Evolutionary conservation across 257 asterid species (phyloP).

Genomic region (Marsdenia floribunda): DNA sequence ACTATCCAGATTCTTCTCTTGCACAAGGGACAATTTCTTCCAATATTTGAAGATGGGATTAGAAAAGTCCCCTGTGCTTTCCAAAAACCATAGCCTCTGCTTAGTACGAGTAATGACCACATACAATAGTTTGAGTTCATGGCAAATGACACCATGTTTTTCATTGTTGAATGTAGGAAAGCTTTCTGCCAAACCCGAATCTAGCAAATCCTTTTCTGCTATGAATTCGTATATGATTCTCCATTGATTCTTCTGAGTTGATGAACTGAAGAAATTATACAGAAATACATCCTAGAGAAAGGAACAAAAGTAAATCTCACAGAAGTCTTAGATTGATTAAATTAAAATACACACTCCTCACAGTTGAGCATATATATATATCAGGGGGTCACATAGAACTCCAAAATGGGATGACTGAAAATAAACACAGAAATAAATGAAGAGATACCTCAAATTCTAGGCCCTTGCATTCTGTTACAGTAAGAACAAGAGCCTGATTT

Average conservation of each 20-base stretch:
- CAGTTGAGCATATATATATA: neutral
- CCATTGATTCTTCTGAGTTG: slow-evolving; percentile 55
- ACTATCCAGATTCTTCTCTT: slow-evolving; percentile 34
- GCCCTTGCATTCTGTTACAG: slow-evolving; percentile 66
- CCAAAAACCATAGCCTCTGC: slow-evolving; percentile 64
- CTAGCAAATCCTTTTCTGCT: slow-evolving; percentile 38
- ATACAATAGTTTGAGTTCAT: slow-evolving; percentile 59
- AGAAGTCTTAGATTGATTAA: no score
- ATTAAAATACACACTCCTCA: no score
- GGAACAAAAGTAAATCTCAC: neutral
- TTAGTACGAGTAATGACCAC: slow-evolving; percentile 66
- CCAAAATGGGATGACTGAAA: neutral
- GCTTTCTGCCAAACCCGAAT: slow-evolving; percentile 24
- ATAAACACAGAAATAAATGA: neutral
- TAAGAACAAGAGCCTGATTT: slow-evolving; percentile 49
- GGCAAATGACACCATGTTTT: slow-evolving; percentile 47
- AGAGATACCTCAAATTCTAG: slow-evolving; percentile 56
- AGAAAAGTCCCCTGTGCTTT: slow-evolving; percentile 28
- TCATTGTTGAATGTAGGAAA: slow-evolving; percentile 40
- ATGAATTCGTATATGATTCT: slow-evolving; percentile 49
- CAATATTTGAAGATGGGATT: slow-evolving; percentile 56
- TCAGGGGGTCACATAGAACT: no score
- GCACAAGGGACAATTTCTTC: slow-evolving; percentile 40
- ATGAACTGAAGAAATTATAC: slow-evolving; percentile 58
- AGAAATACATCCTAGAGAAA: slow-evolving; percentile 52